Percentiles rank a stretch among this genome's conserved stretches.
Conservation (phyloP, 306 rosid species). For the Calophaca sinica region DNA sequence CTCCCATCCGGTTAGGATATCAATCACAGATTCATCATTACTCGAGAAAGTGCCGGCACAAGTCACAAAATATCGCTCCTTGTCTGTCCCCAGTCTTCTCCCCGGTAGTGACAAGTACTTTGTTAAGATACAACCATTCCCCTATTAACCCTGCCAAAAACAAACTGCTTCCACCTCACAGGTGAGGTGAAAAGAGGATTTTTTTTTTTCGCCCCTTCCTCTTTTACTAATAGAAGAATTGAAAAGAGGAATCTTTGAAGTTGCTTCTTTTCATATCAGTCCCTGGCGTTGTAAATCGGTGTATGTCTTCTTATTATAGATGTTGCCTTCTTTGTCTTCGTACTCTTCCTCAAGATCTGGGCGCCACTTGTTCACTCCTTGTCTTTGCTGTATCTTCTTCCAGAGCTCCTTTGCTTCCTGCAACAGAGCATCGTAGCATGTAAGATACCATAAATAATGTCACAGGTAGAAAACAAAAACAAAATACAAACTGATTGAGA, state of each 20-base stretch:
- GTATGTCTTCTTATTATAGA: slow-evolving; percentile 94
- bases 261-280: slow-evolving; percentile 59
- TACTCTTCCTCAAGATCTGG: slow-evolving; percentile 98
- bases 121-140: slow-evolving; percentile 20
- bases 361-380: slow-evolving; percentile 96
- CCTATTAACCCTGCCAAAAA: slow-evolving; percentile 1
- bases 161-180: slow-evolving; percentile 32
- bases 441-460: slow-evolving; percentile 23
- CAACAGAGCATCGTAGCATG: slow-evolving; percentile 35
- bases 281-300: slow-evolving; percentile 99
- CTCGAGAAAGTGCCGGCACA: slow-evolving; percentile 1
- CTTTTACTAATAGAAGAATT: neutral
- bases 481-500: neutral
- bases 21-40: slow-evolving; percentile 2
- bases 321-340: slow-evolving; percentile 98
- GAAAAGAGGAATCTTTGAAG: slow-evolving; percentile 28
- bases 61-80: neutral
- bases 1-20: slow-evolving; percentile 3
- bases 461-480: neutral
- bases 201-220: neutral
- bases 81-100: slow-evolving; percentile 5
- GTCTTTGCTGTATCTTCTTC: slow-evolving; percentile 91
- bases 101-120: slow-evolving; percentile 1
- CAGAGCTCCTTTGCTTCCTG: slow-evolving; percentile 98
- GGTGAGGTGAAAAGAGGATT: neutral